These are phyloP conservation scores for Beauveria australis DNA, from an alignment of 2,329 filamentous ascomycete genomes.

Conservation along the genomic window DNA sequence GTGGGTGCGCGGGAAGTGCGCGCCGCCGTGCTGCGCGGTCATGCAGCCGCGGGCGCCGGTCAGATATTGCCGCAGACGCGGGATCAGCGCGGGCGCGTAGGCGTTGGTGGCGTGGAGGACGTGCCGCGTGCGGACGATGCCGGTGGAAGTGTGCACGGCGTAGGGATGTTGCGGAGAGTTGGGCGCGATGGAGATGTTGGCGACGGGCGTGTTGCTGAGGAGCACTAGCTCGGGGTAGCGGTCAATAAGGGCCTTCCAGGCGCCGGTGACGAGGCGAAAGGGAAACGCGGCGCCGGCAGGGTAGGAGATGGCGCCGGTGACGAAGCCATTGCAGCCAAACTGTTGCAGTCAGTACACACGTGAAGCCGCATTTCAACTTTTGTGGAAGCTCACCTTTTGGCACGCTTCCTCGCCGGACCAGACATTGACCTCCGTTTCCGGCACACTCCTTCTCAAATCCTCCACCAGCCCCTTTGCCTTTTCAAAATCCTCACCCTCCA, in stretches of 20 bases:
- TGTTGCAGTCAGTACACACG: conserved; percentile 4
- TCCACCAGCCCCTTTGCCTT: conserved; percentile 24
- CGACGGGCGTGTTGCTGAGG: conserved; percentile 30
- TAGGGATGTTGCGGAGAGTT: conserved; percentile 24
- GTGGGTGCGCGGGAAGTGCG: conserved; percentile 22
- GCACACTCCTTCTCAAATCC: conserved; percentile 28
- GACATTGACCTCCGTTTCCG: conserved; percentile 28
- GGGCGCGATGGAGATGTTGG: neutral
- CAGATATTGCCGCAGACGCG: conserved; percentile 37
- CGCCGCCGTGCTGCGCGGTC: conserved; percentile 38
- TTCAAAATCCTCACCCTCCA: conserved; percentile 29
- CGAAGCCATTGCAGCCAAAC: conserved; percentile 27
- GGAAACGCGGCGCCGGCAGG: conserved; percentile 42
- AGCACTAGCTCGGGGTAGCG: conserved; percentile 28
- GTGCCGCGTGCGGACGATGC: conserved; percentile 36
- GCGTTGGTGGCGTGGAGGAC: conserved; percentile 53
- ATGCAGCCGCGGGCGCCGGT: conserved; percentile 39
- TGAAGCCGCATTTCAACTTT: too few species aligned
- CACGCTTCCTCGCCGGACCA: conserved; percentile 27
- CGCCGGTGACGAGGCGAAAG: conserved; percentile 38
- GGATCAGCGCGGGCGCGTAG: conserved; percentile 42
- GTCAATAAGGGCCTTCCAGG: conserved; percentile 34
- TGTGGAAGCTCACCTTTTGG: conserved; percentile 18
- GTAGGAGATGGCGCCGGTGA: conserved; percentile 36
- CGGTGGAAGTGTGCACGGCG: conserved; percentile 35